Evolutionary conservation across 257 asterid species (phyloP).

Genomic region (Eustoma russellianum): DNA sequence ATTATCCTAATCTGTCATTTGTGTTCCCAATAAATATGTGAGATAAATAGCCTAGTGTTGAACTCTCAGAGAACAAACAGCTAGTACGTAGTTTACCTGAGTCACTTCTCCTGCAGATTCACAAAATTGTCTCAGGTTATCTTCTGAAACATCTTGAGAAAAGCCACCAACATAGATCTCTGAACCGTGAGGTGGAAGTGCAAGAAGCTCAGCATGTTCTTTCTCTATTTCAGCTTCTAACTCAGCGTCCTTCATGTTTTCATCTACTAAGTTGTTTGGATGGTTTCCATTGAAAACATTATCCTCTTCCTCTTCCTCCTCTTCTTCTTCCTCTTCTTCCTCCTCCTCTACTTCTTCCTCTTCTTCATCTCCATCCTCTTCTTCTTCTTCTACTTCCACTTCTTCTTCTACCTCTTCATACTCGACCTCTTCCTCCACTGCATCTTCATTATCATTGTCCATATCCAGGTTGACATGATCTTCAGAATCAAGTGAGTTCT

Average conservation of each 20-base stretch:
- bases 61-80: slow-evolving; percentile 5
- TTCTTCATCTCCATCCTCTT: slow-evolving; percentile 33
- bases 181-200: slow-evolving; percentile 94
- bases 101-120: slow-evolving; percentile 76
- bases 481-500: slow-evolving; percentile 57
- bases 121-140: slow-evolving; percentile 65
- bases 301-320: slow-evolving; percentile 34
- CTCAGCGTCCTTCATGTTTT: slow-evolving; percentile 45
- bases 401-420: slow-evolving; percentile 90
- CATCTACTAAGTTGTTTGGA: slow-evolving; percentile 39
- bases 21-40: slow-evolving; percentile 11
- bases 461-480: slow-evolving; percentile 57
- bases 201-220: slow-evolving; percentile 75
- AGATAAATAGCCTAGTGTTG: slow-evolving; percentile 7
- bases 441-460: slow-evolving; percentile 62
- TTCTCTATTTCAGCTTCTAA: slow-evolving; percentile 36
- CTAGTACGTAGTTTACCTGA: slow-evolving; percentile 39
- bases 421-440: slow-evolving; percentile 70
- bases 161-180: slow-evolving; percentile 92
- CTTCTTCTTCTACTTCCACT: slow-evolving; percentile 56
- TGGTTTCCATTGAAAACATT: slow-evolving; percentile 18
- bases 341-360: slow-evolving; percentile 59
- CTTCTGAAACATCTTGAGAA: slow-evolving; percentile 57
- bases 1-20: slow-evolving; percentile 76
- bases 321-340: slow-evolving; percentile 47